phyloP scores from a whole-genome alignment of 345 rosid genomes.

The Dimocarpus longan region DNA sequence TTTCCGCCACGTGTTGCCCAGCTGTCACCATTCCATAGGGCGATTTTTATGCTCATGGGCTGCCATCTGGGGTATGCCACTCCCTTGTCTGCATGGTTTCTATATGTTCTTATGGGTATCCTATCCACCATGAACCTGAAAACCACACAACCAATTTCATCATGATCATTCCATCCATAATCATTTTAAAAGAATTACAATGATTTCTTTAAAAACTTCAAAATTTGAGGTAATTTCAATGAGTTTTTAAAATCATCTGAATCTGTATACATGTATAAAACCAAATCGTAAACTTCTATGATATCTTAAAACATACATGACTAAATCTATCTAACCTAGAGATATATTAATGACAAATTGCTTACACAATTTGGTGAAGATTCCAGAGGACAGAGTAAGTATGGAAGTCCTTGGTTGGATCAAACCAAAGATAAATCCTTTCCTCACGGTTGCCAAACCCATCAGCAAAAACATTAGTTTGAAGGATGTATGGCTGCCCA shows the following conservation, averaged over 20 bases:
- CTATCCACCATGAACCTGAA: constrained; percentile 77
- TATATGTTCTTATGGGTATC: constrained; percentile 69
- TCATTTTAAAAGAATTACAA: no score
- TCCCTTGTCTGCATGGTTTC: constrained; percentile 76
- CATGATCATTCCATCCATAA: no score
- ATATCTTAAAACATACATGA: no score
- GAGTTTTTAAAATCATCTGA: no score
- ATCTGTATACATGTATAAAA: no score
- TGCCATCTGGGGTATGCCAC: constrained; percentile 74
- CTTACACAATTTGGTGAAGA: constrained; percentile 85
- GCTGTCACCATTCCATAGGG: constrained; percentile 85
- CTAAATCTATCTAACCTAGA: no score
- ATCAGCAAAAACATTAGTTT: constrained; percentile 72
- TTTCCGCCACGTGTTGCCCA: constrained; percentile 90
- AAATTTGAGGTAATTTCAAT: no score
- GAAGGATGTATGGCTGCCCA: constrained; percentile 78
- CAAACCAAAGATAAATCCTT: constrained; percentile 89
- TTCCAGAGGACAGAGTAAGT: constrained; percentile 84
- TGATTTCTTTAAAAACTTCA: no score
- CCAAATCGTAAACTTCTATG: neutral
- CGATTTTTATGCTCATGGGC: constrained; percentile 65
- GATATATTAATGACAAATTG: neutral
- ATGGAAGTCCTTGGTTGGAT: constrained; percentile 76
- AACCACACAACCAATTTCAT: neutral
- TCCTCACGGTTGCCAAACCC: constrained; percentile 77